A percentile compares a stretch with the other conserved stretches of the same genome.
phyloP scores from a whole-genome alignment of 371 early-diverging fungal genomes.

The Dichotomocladium elegans region DNA sequence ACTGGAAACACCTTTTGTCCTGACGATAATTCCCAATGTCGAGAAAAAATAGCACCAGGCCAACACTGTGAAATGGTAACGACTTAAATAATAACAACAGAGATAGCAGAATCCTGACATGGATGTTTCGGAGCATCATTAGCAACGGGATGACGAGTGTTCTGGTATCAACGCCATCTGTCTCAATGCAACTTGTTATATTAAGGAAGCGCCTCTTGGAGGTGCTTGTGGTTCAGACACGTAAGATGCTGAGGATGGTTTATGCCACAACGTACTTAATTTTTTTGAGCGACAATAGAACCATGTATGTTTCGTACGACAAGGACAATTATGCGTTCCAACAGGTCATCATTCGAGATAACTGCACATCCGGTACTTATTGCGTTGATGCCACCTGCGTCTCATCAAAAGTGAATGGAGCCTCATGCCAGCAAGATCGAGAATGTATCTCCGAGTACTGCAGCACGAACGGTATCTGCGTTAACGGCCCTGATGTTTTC shows the following conservation, averaged over 20 bases:
- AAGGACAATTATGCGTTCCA: conserved; percentile 13
- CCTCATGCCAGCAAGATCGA: conserved; percentile 30
- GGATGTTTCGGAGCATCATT: not conserved
- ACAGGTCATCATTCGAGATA: conserved; percentile 42
- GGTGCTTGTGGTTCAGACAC: conserved; percentile 35
- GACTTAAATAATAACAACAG: not conserved
- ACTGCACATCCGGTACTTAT: conserved; percentile 36
- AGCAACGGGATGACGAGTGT: conserved; percentile 49
- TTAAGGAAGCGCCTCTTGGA: conserved; percentile 36
- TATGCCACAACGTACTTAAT: not conserved
- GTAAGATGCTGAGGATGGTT: conserved; percentile 14
- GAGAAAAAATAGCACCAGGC: conserved; percentile 15
- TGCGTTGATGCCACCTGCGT: conserved; percentile 24
- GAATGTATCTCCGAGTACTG: conserved; percentile 42
- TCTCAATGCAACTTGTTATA: conserved; percentile 34
- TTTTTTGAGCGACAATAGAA: conserved; percentile 9
- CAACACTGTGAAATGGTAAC: conserved; percentile 31
- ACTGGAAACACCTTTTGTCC: conserved; percentile 31
- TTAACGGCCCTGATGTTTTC: conserved; percentile 39
- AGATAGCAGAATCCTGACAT: not conserved
- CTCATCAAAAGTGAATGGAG: conserved; percentile 13
- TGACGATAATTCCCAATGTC: conserved; percentile 32
- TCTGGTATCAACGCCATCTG: conserved; percentile 28
- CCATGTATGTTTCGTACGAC: conserved; percentile 27
- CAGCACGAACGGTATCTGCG: conserved; percentile 24